Base-by-base conservation (phyloP, 2,329 filamentous ascomycete genomes). In the Calycina marina region DNA sequence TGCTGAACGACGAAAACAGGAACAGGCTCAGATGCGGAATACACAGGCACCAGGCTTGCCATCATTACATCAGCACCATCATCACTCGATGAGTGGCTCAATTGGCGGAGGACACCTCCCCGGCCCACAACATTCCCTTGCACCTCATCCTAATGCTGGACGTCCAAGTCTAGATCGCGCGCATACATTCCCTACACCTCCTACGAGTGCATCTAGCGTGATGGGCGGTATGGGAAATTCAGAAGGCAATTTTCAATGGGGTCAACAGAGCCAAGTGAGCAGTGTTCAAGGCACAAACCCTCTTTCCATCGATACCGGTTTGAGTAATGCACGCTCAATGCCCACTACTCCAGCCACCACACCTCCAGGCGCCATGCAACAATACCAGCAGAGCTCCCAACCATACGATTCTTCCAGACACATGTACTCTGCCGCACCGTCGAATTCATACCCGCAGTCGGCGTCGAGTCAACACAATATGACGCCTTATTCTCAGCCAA, bases 111-210 rank as follows among this genome's bases (percentile, higher is more conserved):
- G 63, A 14, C 64, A 67, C 42, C 63, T 73, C 48, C 40, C 49
- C 24, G 47, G 45, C 48, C 45, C 49, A 26, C 67, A 70, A 40
- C 56, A 64, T 30, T 57, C 69, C 18, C 53, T 75, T 26, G 60
- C 69, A 1, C 73, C 81, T 12, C 81, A 88, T 47, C 71, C 72
- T 58, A 75, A 53, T 60, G 72, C 83, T 49, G 70, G 72, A 31
- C 75, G 88, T 26, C 85, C 85, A 5, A 65, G 72, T 5, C 60
- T 93, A 22, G 86, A 94, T 41, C 74, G 88, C 32, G 78, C 85
- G 11, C 81, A 93, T 54, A 93, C 85, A 2, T 94, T 94, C 57
- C 86, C 88, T 3, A 94, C 88, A 3, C 88, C 88, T 20, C 86
- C 88, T 1, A 83, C 86, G 1, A 94, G 83, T 54, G 81, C 85